Evolutionary conservation across 2,329 filamentous ascomycete species (phyloP), one percentile per base, ranked within the genome.

Genomic region (Neonectria hederae): DNA sequence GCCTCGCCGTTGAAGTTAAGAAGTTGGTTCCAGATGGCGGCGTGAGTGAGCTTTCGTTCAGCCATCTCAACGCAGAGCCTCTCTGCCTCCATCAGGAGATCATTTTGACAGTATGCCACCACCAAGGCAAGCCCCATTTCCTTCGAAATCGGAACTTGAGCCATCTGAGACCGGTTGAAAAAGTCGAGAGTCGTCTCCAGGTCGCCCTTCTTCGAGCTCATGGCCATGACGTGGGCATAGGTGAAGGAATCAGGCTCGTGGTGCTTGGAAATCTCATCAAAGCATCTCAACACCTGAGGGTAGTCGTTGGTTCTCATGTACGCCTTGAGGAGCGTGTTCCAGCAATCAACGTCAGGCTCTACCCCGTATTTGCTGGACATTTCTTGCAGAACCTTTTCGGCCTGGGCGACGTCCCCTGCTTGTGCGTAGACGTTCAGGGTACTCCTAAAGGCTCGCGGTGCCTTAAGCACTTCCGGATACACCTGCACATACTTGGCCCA

Each of bases 291-390:
- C 13, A 90, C 90, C 6, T 87, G 86, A n/a, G 87, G 82, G 46
- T 92, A 85, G 74, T 96, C 88, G 52, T 87, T 84, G 1, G 86
- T 85, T 69, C 88, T 88, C 19, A 85, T 84, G 77, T 94, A 87
- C 3, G 91, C 90, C 72, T 90, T 88, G 49, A 98, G 82, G 28
- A 97, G 78, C 22, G 90, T 89, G 74, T 97, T 97, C 90, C 91
- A 97, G 66, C 86, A 88, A 38, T 83, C 76, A 1, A 84, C 76
- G 67, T 88, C 87, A 7, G 90, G 90, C 45, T 81, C 69, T 17
- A 91, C 70, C 1, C 81, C 78, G 71, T 89, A 90, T 54, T 87
- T 82, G 7, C 79, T 71, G 24, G 76, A 74, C 60, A 96, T 87
- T n/a, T 84, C 82, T 51, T 87, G 74, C 65, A 97, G 91, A 38